Base-by-base conservation (phyloP, 805 yeast genomes). In the Metschnikowia koreensis region DNA sequence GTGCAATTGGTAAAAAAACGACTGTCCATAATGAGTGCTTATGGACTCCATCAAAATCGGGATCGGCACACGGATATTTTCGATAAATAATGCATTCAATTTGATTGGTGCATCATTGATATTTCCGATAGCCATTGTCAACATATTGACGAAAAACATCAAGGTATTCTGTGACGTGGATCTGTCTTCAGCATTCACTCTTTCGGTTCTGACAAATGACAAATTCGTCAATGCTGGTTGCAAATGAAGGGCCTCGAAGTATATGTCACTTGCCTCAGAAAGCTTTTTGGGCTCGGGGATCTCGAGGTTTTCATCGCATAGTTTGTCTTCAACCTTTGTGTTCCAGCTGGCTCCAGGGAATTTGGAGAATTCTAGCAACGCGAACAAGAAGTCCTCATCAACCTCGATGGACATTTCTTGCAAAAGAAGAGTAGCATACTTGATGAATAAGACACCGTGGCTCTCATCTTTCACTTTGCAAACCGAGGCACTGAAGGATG, bases 61-160 rank as follows among this genome's bases (percentile, higher is more conserved):
- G 4, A 87, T 66, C 3, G 97, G 96, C 0, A 92, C 96, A 53
- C 97, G 79, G 11, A 92, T 83, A 65, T 94, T 94, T 60, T 91
- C 97, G 65, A 93, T 79, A 53, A 90, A 79, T 59, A 96, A 75
- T 0, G 98, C 91, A 62, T 93, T 90, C 65, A 94, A 73, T 62
- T 87, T 81, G 41, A 94, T 88, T 1, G 98, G 98, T 0, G 99
- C 99, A 68, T 94, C 97, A 65, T 93, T 93, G 54, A 96, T 89
- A 66, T 93, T 94, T 27, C 98, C 99, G 56, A 94, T 82, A 0
- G 99, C 96, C 97, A 93, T 92, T 0, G 97, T 91, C 53, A 94
- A 73, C 38, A 93, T 84, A 66, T 94, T 90, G 58, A 89, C 76
- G 56, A 90, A 82, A 66, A 88, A 87, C 80, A 86, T 80, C 46